Percentiles rank a stretch among this genome's conserved stretches.
These are phyloP conservation scores for Claviceps arundinis DNA, from an alignment of 2,329 filamentous ascomycete genomes.

Conservation along the genomic window DNA sequence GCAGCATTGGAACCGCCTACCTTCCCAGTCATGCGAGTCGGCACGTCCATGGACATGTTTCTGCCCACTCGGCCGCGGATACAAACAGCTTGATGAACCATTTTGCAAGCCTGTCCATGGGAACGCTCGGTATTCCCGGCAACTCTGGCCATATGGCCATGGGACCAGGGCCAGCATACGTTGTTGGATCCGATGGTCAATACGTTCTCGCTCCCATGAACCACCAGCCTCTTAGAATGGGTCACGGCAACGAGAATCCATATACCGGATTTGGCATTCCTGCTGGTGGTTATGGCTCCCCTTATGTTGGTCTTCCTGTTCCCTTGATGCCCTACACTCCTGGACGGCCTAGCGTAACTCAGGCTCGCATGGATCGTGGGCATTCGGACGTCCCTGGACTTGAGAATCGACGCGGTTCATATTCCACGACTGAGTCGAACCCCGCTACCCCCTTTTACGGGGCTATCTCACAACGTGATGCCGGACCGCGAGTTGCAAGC, in stretches of 20 bases:
- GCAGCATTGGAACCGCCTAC: slow-evolving; percentile 18
- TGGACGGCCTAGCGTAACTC: slow-evolving; percentile 30
- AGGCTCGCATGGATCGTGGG: slow-evolving; percentile 32
- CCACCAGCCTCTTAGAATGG: slow-evolving; percentile 21
- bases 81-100: slow-evolving; percentile 19
- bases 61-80: slow-evolving; percentile 18
- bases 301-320: slow-evolving; percentile 23
- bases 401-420: slow-evolving; percentile 53
- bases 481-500: slow-evolving; percentile 42
- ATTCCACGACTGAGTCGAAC: slow-evolving; percentile 54
- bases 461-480: slow-evolving; percentile 43
- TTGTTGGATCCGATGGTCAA: slow-evolving; percentile 26
- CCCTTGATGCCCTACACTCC: slow-evolving; percentile 38
- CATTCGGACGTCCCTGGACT: slow-evolving; percentile 45
- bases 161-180: slow-evolving; percentile 22
- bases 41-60: slow-evolving; percentile 16
- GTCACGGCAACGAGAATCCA: slow-evolving; percentile 19
- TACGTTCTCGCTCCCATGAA: slow-evolving; percentile 24
- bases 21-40: slow-evolving; percentile 17
- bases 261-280: slow-evolving; percentile 21
- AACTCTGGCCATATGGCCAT: slow-evolving; percentile 17
- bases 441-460: slow-evolving; percentile 54
- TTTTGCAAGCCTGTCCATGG: slow-evolving; percentile 25
- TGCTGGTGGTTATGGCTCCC: slow-evolving; percentile 21
- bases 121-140: slow-evolving; percentile 21